phyloP scores from a whole-genome alignment of 177 flowering plant genomes.

The Tripterygium wilfordii region DNA sequence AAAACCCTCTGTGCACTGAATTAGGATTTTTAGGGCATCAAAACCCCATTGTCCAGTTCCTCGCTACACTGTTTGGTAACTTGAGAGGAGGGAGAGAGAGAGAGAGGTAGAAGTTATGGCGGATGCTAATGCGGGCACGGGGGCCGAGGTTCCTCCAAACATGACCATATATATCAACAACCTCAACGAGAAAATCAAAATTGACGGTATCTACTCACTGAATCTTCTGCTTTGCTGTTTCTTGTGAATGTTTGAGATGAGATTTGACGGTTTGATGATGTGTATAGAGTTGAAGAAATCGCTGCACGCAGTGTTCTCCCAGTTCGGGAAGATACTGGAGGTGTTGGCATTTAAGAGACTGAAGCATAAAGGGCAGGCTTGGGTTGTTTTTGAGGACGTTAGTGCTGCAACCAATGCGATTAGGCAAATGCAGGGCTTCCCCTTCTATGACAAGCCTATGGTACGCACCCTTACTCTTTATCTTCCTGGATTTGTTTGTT shows the following conservation, averaged over 20 bases:
- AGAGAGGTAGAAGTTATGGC: no score
- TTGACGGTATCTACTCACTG: conserved; percentile 33
- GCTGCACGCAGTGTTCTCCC: conserved; percentile 81
- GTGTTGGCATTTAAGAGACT: conserved; percentile 90
- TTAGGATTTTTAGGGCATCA: no score
- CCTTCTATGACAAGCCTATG: conserved; percentile 97
- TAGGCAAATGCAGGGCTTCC: conserved; percentile 89
- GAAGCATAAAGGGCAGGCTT: conserved; percentile 97
- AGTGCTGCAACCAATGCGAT: conserved; percentile 79
- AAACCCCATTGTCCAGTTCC: no score
- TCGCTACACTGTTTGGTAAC: neutral
- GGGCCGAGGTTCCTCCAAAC: conserved; percentile 39
- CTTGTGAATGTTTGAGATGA: neutral
- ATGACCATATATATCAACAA: conserved; percentile 69
- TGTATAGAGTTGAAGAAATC: conserved; percentile 88
- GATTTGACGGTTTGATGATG: no score
- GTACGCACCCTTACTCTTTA: conserved; percentile 20
- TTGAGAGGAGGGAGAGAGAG: no score
- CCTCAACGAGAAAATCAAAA: conserved; percentile 73
- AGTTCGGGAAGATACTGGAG: conserved; percentile 92
- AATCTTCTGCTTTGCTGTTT: neutral
- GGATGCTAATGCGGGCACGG: conserved; percentile 15
- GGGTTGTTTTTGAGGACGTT: conserved; percentile 92
- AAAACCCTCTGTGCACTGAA: no score
- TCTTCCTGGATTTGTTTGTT: no score